Conservation (phyloP, 2,329 filamentous ascomycete species). For the Fusarium sp. region DNA sequence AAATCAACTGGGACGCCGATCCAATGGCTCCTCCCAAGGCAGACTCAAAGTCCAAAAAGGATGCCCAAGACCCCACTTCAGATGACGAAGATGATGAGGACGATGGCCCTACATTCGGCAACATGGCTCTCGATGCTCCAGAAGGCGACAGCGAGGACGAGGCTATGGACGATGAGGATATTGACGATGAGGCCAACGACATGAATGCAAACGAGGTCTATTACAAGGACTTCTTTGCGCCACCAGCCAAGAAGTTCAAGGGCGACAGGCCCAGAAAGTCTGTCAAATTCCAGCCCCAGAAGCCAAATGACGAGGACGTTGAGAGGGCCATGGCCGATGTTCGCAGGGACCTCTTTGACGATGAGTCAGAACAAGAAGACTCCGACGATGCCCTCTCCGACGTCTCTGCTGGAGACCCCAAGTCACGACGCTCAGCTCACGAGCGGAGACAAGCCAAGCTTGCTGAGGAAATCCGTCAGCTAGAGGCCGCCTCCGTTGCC, state of each 20-base stretch:
- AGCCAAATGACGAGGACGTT: conserved; percentile 74
- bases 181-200: conserved; percentile 70
- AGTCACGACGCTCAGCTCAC: conserved; percentile 83
- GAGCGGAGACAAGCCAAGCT: conserved; percentile 89
- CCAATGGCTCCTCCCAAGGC: conserved; percentile 65
- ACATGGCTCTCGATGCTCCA: conserved; percentile 79
- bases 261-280: conserved; percentile 59
- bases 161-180: conserved; percentile 64
- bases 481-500: conserved; percentile 89
- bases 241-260: conserved; percentile 79
- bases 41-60: conserved; percentile 47
- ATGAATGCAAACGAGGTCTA: conserved; percentile 88
- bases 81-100: conserved; percentile 70
- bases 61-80: conserved; percentile 47
- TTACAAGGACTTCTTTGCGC: conserved; percentile 95
- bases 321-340: conserved; percentile 88
- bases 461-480: conserved; percentile 87
- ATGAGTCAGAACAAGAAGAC: conserved; percentile 73
- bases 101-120: conserved; percentile 84
- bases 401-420: conserved; percentile 75
- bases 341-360: conserved; percentile 90
- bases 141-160: conserved; percentile 78
- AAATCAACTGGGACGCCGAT: conserved; percentile 88
- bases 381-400: conserved; percentile 75
- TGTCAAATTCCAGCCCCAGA: conserved; percentile 56